phyloP scores from a whole-genome alignment of 129 eudicot genomes.

The Apium graveolens region DNA sequence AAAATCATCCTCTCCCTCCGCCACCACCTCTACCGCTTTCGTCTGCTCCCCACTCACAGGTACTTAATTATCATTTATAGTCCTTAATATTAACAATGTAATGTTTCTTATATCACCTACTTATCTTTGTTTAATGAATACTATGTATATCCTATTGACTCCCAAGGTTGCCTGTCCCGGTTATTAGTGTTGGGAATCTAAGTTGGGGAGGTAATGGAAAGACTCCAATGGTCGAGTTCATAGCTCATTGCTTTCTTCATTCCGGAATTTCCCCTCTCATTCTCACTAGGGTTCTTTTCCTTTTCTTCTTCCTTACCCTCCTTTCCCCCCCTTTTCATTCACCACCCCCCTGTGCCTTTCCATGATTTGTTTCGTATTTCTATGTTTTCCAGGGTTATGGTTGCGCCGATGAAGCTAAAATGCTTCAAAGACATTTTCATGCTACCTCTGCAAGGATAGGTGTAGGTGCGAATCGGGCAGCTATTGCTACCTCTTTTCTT shows the following conservation, averaged over 20 bases:
- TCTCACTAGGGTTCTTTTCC: slow-evolving; percentile 55
- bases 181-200: slow-evolving; percentile 87
- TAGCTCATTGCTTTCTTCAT: slow-evolving; percentile 46
- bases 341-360: too few relatives aligned
- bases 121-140: not conserved
- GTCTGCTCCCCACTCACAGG: slow-evolving; percentile 32
- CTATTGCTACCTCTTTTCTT: slow-evolving; percentile 46
- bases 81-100: not conserved
- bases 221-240: slow-evolving; percentile 89
- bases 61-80: not conserved
- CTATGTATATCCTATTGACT: not conserved
- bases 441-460: slow-evolving; percentile 61
- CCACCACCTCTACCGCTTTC: slow-evolving; percentile 34
- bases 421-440: slow-evolving; percentile 68
- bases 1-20: slow-evolving; percentile 44
- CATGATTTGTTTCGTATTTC: not conserved
- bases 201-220: slow-evolving; percentile 99
- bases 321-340: not conserved
- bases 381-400: slow-evolving; percentile 93
- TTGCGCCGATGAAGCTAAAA: slow-evolving; percentile 86
- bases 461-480: slow-evolving; percentile 68
- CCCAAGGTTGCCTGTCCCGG: slow-evolving; percentile 77
- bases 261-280: slow-evolving; percentile 76
- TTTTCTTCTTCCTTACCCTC: not conserved
- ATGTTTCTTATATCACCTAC: too few relatives aligned